Evolutionary conservation across 805 yeast species (phyloP).

Genomic region (Tetrapisispora namnaoensis): DNA sequence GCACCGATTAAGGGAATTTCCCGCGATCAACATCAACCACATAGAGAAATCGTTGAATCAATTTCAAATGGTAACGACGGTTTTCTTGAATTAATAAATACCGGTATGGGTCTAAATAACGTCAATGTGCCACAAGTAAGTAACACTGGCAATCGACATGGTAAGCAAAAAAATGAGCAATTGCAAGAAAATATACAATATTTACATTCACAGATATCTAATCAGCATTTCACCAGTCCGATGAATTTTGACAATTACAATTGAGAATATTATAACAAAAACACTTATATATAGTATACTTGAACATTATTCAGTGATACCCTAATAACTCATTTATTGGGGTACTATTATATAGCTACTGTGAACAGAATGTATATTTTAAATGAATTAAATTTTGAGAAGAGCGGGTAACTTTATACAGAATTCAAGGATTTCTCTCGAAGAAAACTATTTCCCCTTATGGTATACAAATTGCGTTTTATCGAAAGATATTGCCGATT

Average conservation of each 20-base stretch:
- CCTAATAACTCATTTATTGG: no score
- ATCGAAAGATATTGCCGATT: no score
- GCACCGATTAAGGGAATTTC: not conserved
- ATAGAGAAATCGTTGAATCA: slow-evolving; percentile 1
- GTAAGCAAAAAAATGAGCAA: not conserved
- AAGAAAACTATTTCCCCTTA: no score
- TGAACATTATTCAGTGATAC: no score
- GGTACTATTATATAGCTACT: no score
- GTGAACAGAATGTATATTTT: no score
- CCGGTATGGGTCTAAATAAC: not conserved
- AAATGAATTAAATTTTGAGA: no score
- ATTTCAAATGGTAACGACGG: not conserved
- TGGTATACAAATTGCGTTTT: no score
- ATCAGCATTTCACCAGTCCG: slow-evolving; percentile 1
- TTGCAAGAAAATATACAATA: not conserved
- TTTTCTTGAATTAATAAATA: not conserved
- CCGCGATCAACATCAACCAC: not conserved
- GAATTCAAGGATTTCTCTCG: no score
- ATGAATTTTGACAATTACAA: not conserved
- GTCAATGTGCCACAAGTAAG: not conserved
- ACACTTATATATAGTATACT: no score
- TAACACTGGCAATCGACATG: not conserved
- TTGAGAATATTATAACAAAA: not conserved
- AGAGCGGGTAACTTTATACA: no score
- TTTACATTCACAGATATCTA: slow-evolving; percentile 2